phyloP scores from a whole-genome alignment of 495 filamentous ascomycete species.

The Umbilicaria muhlenbergii region DNA sequence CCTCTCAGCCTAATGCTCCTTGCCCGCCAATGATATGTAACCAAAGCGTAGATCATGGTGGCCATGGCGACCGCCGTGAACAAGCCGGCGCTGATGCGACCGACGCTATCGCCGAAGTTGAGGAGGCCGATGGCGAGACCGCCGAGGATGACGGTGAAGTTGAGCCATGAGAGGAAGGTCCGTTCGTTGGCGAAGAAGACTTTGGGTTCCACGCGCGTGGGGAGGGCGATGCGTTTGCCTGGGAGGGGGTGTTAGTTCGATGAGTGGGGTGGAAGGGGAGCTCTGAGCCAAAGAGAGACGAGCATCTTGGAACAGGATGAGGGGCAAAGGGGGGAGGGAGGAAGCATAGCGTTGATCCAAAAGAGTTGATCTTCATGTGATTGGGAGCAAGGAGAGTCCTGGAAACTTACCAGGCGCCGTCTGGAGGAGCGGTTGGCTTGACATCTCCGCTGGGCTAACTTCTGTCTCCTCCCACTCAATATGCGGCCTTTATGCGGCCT shows the following conservation, averaged over 20 bases:
- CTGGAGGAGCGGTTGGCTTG: constrained; percentile 88
- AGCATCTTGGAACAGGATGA: neutral
- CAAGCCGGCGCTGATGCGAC: constrained; percentile 77
- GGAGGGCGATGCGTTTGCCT: constrained; percentile 98
- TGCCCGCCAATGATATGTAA: constrained; percentile 94
- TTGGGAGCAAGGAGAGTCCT: constrained; percentile 1
- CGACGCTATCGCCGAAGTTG: constrained; percentile 91
- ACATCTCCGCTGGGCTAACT: constrained; percentile 38
- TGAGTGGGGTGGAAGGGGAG: neutral
- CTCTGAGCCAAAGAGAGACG: too few relatives aligned
- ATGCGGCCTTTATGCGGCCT: too few relatives aligned
- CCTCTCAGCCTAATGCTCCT: constrained; percentile 82
- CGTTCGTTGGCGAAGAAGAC: constrained; percentile 99
- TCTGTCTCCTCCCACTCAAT: too few relatives aligned
- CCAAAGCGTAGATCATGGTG: constrained; percentile 86
- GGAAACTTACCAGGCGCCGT: constrained; percentile 57
- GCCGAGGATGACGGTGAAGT: constrained; percentile 96
- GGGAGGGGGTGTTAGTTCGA: constrained; percentile 5
- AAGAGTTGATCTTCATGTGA: neutral
- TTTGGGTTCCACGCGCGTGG: constrained; percentile 95
- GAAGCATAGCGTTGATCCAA: neutral
- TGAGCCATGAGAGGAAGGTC: constrained; percentile 97
- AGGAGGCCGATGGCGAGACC: constrained; percentile 89
- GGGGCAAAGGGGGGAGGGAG: neutral
- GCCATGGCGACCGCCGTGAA: constrained; percentile 94